These are phyloP conservation scores for Aspergillus biplanus DNA, from an alignment of 495 filamentous ascomycete species.

Conservation along the genomic window DNA sequence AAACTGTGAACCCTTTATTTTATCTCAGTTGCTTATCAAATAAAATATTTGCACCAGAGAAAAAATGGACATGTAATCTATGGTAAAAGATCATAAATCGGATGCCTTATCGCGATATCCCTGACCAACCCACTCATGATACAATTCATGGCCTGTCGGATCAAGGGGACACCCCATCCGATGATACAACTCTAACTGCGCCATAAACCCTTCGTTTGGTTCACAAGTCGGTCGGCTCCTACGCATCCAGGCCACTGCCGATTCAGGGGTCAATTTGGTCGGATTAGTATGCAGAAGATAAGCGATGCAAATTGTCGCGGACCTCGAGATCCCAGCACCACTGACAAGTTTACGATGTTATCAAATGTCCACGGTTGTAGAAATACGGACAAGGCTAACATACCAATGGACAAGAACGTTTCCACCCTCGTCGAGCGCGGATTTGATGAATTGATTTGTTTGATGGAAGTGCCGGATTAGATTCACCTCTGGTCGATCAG, in stretches of 20 bases:
- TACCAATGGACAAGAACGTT: background rate
- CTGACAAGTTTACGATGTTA: background rate
- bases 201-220: background rate
- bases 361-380: background rate
- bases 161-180: background rate
- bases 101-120: too few species aligned
- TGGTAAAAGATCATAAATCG: too few species aligned
- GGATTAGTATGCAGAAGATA: background rate
- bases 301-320: background rate
- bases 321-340: background rate
- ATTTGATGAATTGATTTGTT: background rate
- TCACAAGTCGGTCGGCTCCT: background rate
- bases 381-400: background rate
- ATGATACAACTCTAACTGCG: background rate
- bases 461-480: background rate
- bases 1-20: too few species aligned
- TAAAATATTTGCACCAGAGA: too few species aligned
- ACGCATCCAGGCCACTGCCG: background rate
- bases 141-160: background rate
- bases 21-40: too few species aligned
- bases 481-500: background rate
- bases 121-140: background rate
- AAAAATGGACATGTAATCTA: too few species aligned
- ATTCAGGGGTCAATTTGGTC: background rate
- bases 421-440: background rate